Base-by-base conservation (phyloP, 2,329 filamentous ascomycete species). In the Colletotrichum magnum region DNA sequence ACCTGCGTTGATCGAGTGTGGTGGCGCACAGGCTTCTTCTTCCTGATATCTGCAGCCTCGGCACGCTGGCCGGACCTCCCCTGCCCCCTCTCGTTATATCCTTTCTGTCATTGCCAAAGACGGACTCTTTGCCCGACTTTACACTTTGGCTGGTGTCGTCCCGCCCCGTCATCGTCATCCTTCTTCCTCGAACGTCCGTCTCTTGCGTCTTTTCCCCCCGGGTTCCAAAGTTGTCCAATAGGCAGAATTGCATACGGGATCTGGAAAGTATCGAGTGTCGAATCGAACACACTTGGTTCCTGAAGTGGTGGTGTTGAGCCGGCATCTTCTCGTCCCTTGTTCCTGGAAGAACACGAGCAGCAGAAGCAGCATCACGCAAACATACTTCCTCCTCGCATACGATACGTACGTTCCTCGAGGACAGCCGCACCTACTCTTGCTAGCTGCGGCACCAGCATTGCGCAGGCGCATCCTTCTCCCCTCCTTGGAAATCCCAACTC, bases 21-120 rank as follows among this genome's bases (percentile, higher is more conserved):
- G 41, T 43, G 41, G 41, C 16, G 41, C 41, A 43, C 41, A 45
- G 41, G 21, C 12, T 7, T 12, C 41, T 60, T 6, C 21, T 32
- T 36, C 50, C 56, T 66, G 61, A 65, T 50, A 57, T 60, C 56
- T 60, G 50, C 43, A 36, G 50, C 54, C 56, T 65, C 61, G 66
- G 56, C 41, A 16, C 26, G 13, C 47, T 48, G 21, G 48, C 39
- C 24, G 15, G 21, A n/a, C 47, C 43, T 10, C n/a, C 21, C n/a
- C 41, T 45, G 21, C 32, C 32, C 32, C 32, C 32, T 9, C 32
- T 36, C 10, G 32, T 4, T 10, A 36, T 10, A 36, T 36, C 7
- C 32, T 36, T 39, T 36, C 16, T 32, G 28, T 32, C 18, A 26
- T 3, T 26, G n/a, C 52, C 50, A 41, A 36, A 16, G 21, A 26